Base-by-base conservation (phyloP, 129 eudicot genomes). In the Pittosporum tobira region DNA sequence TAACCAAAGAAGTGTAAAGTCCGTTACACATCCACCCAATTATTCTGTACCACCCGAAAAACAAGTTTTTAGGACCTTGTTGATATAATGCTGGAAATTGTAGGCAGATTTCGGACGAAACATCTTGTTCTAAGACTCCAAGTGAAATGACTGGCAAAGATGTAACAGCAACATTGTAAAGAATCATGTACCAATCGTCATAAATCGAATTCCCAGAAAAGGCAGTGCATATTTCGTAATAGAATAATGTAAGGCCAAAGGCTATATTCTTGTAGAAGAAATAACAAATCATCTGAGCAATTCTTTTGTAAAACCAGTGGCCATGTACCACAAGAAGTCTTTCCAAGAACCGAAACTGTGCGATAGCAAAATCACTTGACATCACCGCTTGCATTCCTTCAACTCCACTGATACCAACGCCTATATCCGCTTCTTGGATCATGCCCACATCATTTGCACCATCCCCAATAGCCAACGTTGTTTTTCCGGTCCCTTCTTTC, bases 381-480 rank as follows among this genome's bases (percentile, higher is more conserved):
- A 59, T 59, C 12, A 59, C 63, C 2, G 63, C 63, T 36, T 59
- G 63, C 63, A 59, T 59, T 34, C 63, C 48, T 59, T 59, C 63
- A 6, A 59, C 63, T 23, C 63, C 63, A 26, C 63, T 59, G 4
- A 59, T 59, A 8, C 63, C 63, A 42, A 59, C 27, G 28, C 63
- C 63, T 21, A 59, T 59, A 38, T 59, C 63, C 5, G 49, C 63
- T 59, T 59, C 63, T 59, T 59, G 63, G 26, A 59, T 59, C 63
- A 59, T 59, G 16, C 36, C 63, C 12, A 59, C 63, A 22, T 59
- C 63, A 40, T 59, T 59, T 7, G 63, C 63, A 1, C 63, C 63
- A 24, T 59, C 63, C 16, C 63, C 63, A 15, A 59, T 59, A 4
- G 63, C 63, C 9, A 59, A 38, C 10, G 63, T 59, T 23, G 63